Conservation (phyloP, 192 early-diverging fungal species). For the Lobosporangium transversale region DNA sequence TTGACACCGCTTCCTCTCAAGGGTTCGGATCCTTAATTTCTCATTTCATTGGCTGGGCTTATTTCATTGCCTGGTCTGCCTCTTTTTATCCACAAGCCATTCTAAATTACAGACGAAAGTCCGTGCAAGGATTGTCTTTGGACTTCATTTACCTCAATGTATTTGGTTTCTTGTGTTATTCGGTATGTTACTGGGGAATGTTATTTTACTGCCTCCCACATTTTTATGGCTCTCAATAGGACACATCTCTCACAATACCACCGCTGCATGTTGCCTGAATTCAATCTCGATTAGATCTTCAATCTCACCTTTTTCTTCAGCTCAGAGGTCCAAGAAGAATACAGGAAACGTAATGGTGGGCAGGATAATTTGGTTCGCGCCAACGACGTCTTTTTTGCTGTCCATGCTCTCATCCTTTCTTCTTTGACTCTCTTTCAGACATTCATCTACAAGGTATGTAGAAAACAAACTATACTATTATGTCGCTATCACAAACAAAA, state of each 20-base stretch:
- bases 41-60: slow-evolving; percentile 53
- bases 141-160: slow-evolving; percentile 92
- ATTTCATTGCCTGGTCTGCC: slow-evolving; percentile 88
- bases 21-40: slow-evolving; percentile 18
- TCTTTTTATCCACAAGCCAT: slow-evolving; percentile 90
- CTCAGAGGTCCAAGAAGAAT: slow-evolving; percentile 73
- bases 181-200: slow-evolving; percentile 50
- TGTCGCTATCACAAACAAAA: neutral
- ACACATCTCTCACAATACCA: no score
- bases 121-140: slow-evolving; percentile 86
- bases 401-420: slow-evolving; percentile 80
- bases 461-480: neutral
- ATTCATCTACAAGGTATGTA: slow-evolving; percentile 71
- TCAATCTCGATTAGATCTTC: slow-evolving; percentile 62
- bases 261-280: no score
- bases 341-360: slow-evolving; percentile 74
- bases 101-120: slow-evolving; percentile 81
- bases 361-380: slow-evolving; percentile 75
- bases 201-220: neutral
- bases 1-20: slow-evolving; percentile 2
- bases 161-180: slow-evolving; percentile 87
- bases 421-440: slow-evolving; percentile 70
- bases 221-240: no score
- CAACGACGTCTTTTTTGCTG: slow-evolving; percentile 89
- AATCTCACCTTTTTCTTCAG: slow-evolving; percentile 80